phyloP scores from a whole-genome alignment of 495 filamentous ascomycete genomes.

The Pseudevernia furfuracea region DNA sequence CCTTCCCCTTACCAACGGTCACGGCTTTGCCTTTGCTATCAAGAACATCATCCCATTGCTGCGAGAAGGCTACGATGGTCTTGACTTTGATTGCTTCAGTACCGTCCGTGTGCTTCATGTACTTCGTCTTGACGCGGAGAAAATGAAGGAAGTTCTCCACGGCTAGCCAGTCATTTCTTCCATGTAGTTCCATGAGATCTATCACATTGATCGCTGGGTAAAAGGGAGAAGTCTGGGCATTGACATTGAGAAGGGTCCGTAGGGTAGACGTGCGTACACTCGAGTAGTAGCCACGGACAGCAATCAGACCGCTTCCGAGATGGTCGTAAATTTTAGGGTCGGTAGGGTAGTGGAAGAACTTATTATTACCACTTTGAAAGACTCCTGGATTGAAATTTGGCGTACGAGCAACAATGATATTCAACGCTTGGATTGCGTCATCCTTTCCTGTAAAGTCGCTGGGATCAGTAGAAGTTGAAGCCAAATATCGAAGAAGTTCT shows the following conservation, averaged over 20 bases:
- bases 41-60: not conserved
- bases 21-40: constrained; percentile 5
- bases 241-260: constrained; percentile 36
- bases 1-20: not conserved
- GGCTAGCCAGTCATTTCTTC: not conserved
- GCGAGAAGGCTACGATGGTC: constrained; percentile 11
- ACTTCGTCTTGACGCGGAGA: constrained; percentile 12
- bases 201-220: constrained; percentile 6
- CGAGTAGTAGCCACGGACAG: constrained; percentile 58
- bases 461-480: constrained; percentile 43
- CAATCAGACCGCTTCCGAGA: constrained; percentile 36
- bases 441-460: constrained; percentile 43
- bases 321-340: constrained; percentile 14
- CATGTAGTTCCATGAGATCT: not conserved
- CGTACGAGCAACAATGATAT: constrained; percentile 36
- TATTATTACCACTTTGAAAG: constrained; percentile 25
- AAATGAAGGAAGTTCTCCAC: constrained; percentile 1
- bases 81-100: constrained; percentile 5
- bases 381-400: constrained; percentile 29
- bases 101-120: constrained; percentile 6
- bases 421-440: constrained; percentile 40
- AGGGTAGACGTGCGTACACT: constrained; percentile 60
- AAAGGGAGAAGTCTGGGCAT: constrained; percentile 17
- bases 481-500: constrained; percentile 30
- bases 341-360: constrained; percentile 19